Conservation (phyloP, 805 yeast genomes). For the Torulaspora maleeae region DNA sequence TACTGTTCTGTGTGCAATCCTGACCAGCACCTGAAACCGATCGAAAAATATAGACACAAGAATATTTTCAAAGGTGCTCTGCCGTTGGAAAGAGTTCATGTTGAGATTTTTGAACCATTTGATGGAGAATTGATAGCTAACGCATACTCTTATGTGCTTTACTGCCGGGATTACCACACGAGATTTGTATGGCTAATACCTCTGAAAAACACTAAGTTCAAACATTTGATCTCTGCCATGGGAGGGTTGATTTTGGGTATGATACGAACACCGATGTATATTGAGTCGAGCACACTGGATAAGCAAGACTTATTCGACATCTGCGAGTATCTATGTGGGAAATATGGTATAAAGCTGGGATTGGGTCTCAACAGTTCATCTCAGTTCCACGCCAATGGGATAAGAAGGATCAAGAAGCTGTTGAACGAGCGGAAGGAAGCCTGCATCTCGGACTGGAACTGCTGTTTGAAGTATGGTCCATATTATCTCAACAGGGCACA, state of each 20-base stretch:
- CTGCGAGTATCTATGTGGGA: constrained; percentile 23
- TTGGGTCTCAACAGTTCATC: constrained; percentile 23
- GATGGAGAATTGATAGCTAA: constrained; percentile 23
- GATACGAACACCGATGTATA: constrained; percentile 29
- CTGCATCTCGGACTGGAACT: constrained; percentile 27
- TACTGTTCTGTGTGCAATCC: constrained; percentile 33
- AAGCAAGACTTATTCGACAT: constrained; percentile 31
- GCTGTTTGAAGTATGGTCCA: constrained; percentile 26
- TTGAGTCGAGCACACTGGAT: constrained; percentile 30
- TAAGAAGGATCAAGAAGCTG: constrained; percentile 17
- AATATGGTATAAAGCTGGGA: constrained; percentile 26
- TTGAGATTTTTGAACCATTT: constrained; percentile 31
- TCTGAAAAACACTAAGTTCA: constrained; percentile 23
- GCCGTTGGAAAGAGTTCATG: constrained; percentile 30
- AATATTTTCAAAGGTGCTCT: constrained; percentile 20
- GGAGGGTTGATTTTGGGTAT: constrained; percentile 19
- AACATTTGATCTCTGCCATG: constrained; percentile 18
- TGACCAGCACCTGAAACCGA: constrained; percentile 10
- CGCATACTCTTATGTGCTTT: constrained; percentile 28
- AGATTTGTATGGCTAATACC: constrained; percentile 33
- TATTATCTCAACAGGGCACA: constrained; percentile 17
- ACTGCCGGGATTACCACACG: constrained; percentile 30
- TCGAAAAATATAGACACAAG: constrained; percentile 15
- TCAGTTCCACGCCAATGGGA: constrained; percentile 21
- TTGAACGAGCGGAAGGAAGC: constrained; percentile 17